Base-by-base conservation (phyloP, 306 rosid genomes). In the Cucurbita pepo region DNA sequence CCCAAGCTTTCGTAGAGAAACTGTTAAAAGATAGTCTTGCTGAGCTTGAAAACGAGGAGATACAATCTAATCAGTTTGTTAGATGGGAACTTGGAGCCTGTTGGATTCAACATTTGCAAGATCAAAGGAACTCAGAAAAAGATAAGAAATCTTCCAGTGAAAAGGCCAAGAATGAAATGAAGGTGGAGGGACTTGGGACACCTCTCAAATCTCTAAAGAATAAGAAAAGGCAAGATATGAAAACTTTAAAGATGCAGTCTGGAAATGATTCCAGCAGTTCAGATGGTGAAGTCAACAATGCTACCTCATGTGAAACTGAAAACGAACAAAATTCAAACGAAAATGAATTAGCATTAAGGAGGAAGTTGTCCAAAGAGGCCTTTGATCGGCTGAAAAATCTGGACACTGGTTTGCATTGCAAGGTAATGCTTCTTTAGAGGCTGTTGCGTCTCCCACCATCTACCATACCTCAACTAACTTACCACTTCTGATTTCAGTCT, bases 21-120 rank as follows among this genome's bases (percentile, higher is more conserved):
- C 76, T 94, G 77, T 73, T 94, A 65, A 83, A 87, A 82, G 84
- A 86, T 66, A 86, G 97, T 74, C 84, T 94, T 79, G 77, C 82
- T 71, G 85, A 90, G 82, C 91, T 94, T 63, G 92, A 90, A 79
- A 81, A 89, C 62, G 96, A 94, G 86, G 89, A 87, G 72, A 30
- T 41, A 16, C 76, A 56, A 69, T 79, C 71, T 58, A 93, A 87
- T 77, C 78, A 79, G 70, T 88, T 86, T 80, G 87, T 94, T 67
- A 86, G 98, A 83, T 94, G 98, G 98, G 98, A 94, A 85, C 97
- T 94, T 73, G 98, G 98, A 77, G 98, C 98, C 61, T 94, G 97
- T 85, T 94, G 98, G 98, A 88, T 94, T 80, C 98, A 94, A 71
- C 98, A 94, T 85, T 86, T 94, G 88, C 97, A 91, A 75, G 98